Conservation (phyloP, 2,329 filamentous ascomycete species). For the Whalleya microplaca region DNA sequence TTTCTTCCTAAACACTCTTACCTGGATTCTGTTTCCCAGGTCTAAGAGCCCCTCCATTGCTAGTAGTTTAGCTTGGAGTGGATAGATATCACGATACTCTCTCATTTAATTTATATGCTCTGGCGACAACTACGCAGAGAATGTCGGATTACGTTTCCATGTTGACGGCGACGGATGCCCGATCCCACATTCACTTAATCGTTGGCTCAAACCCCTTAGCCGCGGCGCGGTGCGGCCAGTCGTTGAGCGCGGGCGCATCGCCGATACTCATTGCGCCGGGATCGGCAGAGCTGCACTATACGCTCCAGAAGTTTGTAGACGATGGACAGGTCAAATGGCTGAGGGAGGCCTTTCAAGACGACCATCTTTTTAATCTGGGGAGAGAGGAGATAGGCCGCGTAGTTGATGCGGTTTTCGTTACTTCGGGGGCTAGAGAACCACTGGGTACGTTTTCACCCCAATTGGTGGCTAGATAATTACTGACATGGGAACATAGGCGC, state of each 20-base stretch:
- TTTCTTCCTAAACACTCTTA: background rate
- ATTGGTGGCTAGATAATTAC: background rate
- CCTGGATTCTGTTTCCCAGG: too few relatives aligned
- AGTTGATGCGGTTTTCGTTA: constrained; percentile 93
- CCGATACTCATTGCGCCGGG: constrained; percentile 79
- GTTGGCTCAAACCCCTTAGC: constrained; percentile 86
- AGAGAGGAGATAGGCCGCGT: constrained; percentile 75
- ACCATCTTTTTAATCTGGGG: constrained; percentile 76
- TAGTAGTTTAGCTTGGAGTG: background rate
- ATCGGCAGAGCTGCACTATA: constrained; percentile 60
- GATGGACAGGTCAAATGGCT: constrained; percentile 69
- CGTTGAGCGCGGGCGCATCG: constrained; percentile 77
- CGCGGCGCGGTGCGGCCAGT: constrained; percentile 79
- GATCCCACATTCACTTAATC: constrained; percentile 77
- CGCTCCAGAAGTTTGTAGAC: constrained; percentile 66
- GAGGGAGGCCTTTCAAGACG: constrained; percentile 67
- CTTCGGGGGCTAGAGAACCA: constrained; percentile 54
- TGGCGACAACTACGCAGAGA: background rate
- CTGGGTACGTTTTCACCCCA: constrained; percentile 37
- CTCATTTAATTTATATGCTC: background rate
- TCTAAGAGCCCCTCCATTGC: background rate
- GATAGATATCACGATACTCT: background rate
- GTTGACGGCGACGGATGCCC: constrained; percentile 73
- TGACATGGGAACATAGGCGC: constrained; percentile 47
- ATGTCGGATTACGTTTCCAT: constrained; percentile 51